These are phyloP conservation scores for Lipomyces orientalis DNA, from an alignment of 805 yeast species.

Conservation along the genomic window DNA sequence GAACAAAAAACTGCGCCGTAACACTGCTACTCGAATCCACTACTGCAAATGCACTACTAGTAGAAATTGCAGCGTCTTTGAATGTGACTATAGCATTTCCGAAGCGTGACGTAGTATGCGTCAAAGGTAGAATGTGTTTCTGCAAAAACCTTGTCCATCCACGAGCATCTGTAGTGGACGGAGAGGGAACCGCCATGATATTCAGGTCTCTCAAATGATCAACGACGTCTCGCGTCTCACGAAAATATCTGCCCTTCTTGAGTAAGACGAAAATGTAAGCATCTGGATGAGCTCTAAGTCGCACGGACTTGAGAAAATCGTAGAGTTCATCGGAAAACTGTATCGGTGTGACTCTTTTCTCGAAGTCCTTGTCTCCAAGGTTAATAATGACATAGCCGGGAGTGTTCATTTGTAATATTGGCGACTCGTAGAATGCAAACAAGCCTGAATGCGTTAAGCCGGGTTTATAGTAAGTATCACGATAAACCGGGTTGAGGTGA, in stretches of 20 bases:
- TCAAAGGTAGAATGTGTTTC: constrained; percentile 11
- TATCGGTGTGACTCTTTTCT: constrained; percentile 8
- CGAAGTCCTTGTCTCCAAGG: constrained; percentile 28
- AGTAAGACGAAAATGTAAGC: constrained; percentile 24
- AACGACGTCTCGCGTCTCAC: constrained; percentile 23
- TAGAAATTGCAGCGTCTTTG: background rate
- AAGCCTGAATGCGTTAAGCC: constrained; percentile 29
- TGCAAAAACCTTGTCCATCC: constrained; percentile 9
- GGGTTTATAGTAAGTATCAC: constrained; percentile 25
- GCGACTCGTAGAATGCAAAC: constrained; percentile 20
- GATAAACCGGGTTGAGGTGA: constrained; percentile 25
- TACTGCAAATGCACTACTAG: background rate
- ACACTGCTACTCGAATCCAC: background rate
- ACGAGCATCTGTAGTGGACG: constrained; percentile 1
- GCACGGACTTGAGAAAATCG: constrained; percentile 16
- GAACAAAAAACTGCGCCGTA: background rate
- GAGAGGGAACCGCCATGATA: constrained; percentile 7
- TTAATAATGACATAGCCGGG: constrained; percentile 31
- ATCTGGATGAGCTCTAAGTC: constrained; percentile 24
- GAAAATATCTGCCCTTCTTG: constrained; percentile 23
- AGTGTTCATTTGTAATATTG: constrained; percentile 19
- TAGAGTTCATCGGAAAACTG: constrained; percentile 25
- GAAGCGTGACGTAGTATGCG: constrained; percentile 9
- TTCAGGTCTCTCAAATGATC: constrained; percentile 17
- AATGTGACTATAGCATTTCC: background rate